Base-by-base conservation (phyloP, 78 protist species). In the Kipferlia bialata region DNA sequence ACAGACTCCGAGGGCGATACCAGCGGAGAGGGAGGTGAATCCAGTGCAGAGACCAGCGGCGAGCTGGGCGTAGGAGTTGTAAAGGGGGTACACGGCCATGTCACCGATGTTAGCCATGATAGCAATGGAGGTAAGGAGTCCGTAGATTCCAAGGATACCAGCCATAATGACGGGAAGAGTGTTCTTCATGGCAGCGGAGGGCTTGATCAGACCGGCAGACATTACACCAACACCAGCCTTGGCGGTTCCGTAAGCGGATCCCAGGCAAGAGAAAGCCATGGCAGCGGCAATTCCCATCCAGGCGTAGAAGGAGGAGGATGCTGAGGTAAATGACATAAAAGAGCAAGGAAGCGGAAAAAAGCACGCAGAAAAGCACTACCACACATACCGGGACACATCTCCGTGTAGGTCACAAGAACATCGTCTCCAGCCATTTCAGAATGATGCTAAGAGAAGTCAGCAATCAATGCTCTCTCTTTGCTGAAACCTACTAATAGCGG, bases 191-290 rank as follows among this genome's bases (percentile, higher is more conserved):
- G 90, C 91, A 2, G 87, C 80, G 60, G 87, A 90, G 31, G 95
- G 98, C 38, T 84, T 66, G 84, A 85, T 57, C 34, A 94, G 95
- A 73, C 97, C 97, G 89, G 92, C 81, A 33, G 90, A 71, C 0
- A 92, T 71, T 55, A 93, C 88, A 12, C 98, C 99, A 16, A 90
- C 92, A 0, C 94, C 93, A 10, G 94, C 55, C 83, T 93, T 94
- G 38, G 98, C 98, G 13, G 98, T 91, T 17, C 99, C 99, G 82
- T 96, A 96, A 22, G 99, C 98, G 29, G 98, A 89, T 2, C 99
- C 99, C 45, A 96, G 78, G 83, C 88, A 81, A 28, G 87, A 80
- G 18, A 89, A 80, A 51, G 80, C 64, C 22, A 89, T 64, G 16
- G 93, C 85, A 2, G 82, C 48, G 0, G 90, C 83, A 37, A 65